Evolutionary conservation across 306 rosid genomes (phyloP), one percentile per base, ranked within the genome.

Genomic region (Quercus dentata): DNA sequence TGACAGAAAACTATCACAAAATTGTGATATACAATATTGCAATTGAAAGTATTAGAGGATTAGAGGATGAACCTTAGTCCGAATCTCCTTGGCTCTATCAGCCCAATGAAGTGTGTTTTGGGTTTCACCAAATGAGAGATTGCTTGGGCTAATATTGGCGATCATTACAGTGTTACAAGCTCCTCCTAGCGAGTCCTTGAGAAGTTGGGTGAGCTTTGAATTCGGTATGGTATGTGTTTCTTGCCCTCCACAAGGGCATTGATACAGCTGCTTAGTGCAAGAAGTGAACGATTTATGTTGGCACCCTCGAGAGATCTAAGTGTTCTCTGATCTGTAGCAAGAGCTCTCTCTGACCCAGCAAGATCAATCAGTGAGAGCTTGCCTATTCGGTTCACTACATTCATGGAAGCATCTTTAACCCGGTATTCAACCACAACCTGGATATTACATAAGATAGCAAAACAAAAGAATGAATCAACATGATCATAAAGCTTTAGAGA

Each of bases 71-170:
- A 95, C 97, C 99, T 95, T 95, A 21, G 87, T 64, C 64, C 97
- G 85, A 78, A 95, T 95, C 87, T 95, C 97, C 89, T 95, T 95
- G 77, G 99, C 97, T 75, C 98, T 92, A 77, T 95, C 98, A 41
- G 99, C 98, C 98, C 99, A 95, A 56, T 93, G 98, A 79, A 95
- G 97, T 4, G 98, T 92, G 82, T 93, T 95, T 79, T 95, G 98
- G 52, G 97, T 95, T 89, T 93, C 99, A 68, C 98, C 94, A 83
- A 95, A 95, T 56, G 92, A 84, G 78, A 91, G 89, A 86, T 88
- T 85, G 83, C 97, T 91, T 13, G 99, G 99, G 82, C 99, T 93
- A 75, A 95, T 88, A 84, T 95, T 95, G 64, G 98, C 99, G 74
- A 95, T 95, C 99, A 95, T 93, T 59, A 95, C 96, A 64, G 98